phyloP scores from a whole-genome alignment of 192 early-diverging fungal genomes.

The Geranomyces variabilis region DNA sequence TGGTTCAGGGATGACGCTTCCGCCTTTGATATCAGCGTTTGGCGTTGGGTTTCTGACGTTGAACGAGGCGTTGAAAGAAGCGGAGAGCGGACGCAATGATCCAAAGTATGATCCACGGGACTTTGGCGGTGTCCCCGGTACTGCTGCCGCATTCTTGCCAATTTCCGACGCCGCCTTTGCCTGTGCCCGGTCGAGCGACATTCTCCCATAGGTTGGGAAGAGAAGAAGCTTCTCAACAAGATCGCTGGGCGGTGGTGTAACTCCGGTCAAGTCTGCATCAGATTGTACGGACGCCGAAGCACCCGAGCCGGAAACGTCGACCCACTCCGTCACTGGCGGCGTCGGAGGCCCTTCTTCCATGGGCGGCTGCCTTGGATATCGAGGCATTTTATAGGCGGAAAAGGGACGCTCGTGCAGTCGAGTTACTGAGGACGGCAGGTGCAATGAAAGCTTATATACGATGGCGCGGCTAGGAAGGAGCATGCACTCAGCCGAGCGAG shows the following conservation, averaged over 20 bases:
- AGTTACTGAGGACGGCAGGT: no score
- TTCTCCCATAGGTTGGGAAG: slow-evolving; percentile 32
- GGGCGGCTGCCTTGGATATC: slow-evolving; percentile 4
- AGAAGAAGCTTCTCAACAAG: slow-evolving; percentile 20
- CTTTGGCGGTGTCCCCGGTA: slow-evolving; percentile 13
- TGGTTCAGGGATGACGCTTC: background rate
- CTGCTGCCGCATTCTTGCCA: slow-evolving; percentile 2
- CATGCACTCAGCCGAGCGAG: no score
- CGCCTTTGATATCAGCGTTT: slow-evolving; percentile 3
- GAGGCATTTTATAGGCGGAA: background rate
- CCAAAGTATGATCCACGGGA: slow-evolving; percentile 6
- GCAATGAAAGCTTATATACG: no score
- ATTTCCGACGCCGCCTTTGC: slow-evolving; percentile 4
- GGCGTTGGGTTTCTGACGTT: background rate
- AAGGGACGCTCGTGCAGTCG: background rate
- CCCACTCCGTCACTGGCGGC: background rate
- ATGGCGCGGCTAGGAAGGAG: no score
- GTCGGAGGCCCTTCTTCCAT: no score
- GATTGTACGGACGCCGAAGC: background rate
- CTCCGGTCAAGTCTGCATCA: background rate
- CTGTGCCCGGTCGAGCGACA: background rate
- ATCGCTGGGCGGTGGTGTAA: background rate
- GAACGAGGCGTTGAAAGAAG: background rate
- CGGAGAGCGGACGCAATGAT: background rate
- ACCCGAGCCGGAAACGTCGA: background rate